Evolutionary conservation across 208 protist species (phyloP).

Genomic region (Leishmania arabica): DNA sequence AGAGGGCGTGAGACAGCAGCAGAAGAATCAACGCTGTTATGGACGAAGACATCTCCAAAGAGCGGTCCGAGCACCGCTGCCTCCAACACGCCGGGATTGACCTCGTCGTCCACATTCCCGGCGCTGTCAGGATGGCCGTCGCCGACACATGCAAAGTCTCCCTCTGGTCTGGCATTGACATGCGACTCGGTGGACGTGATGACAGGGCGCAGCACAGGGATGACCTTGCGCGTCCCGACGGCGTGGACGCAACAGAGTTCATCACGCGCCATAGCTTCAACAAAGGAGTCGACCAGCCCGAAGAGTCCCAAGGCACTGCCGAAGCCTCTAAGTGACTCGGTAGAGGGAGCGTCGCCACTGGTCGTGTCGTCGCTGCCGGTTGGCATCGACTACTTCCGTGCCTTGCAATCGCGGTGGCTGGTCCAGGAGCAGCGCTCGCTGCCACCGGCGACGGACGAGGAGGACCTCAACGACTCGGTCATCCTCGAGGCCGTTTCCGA

Average conservation of each 20-base stretch:
- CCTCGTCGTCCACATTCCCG: background rate
- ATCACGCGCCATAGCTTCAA: background rate
- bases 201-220: slow-evolving; percentile 40
- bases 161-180: slow-evolving; percentile 6
- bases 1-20: background rate
- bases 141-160: background rate
- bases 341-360: background rate
- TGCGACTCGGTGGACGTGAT: slow-evolving; percentile 34
- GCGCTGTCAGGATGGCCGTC: background rate
- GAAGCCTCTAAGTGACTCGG: background rate
- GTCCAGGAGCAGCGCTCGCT: slow-evolving; percentile 20
- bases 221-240: slow-evolving; percentile 31
- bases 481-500: slow-evolving; percentile 50
- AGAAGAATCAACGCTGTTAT: background rate
- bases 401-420: slow-evolving; percentile 48
- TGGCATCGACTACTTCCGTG: slow-evolving; percentile 54
- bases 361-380: slow-evolving; percentile 39
- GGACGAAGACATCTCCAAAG: background rate
- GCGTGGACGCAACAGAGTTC: slow-evolving; percentile 10
- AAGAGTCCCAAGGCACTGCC: slow-evolving; percentile 3
- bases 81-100: background rate
- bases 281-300: background rate
- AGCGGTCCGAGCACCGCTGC: slow-evolving; percentile 1
- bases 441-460: slow-evolving; percentile 32
- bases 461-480: slow-evolving; percentile 47